Evolutionary conservation across 2,329 filamentous ascomycete species (phyloP).

Genomic region (Pseudofabraea citricarpa): DNA sequence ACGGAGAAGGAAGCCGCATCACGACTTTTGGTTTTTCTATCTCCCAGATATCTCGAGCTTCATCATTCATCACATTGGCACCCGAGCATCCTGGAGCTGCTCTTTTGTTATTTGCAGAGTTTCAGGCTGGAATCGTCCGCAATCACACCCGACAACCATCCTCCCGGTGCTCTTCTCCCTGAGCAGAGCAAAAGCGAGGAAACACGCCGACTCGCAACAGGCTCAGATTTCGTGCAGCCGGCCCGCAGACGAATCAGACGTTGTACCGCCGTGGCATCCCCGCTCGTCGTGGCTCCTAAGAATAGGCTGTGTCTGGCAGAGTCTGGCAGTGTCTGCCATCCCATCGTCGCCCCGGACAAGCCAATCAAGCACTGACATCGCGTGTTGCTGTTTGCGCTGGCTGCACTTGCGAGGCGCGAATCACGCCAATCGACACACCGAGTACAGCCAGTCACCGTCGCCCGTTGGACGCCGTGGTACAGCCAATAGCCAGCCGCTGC

Average conservation of each 20-base stretch:
- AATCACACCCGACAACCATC: constrained; percentile 15
- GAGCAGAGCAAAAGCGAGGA: constrained; percentile 5
- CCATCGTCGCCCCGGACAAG: constrained; percentile 14
- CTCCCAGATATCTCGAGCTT: too few species aligned
- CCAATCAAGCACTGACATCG: too few species aligned
- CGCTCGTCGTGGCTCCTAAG: constrained; percentile 16
- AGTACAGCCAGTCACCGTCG: constrained; percentile 1
- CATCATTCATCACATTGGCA: neutral
- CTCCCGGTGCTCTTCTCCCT: constrained; percentile 13
- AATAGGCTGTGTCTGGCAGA: constrained; percentile 19
- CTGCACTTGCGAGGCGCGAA: constrained; percentile 23
- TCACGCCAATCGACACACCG: too few species aligned
- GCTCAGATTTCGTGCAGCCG: neutral
- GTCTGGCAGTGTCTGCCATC: constrained; percentile 12
- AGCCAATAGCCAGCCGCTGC: too few species aligned
- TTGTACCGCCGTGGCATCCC: constrained; percentile 12
- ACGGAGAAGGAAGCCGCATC: neutral
- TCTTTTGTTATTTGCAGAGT: constrained; percentile 2
- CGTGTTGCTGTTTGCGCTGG: constrained; percentile 5
- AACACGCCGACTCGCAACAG: neutral
- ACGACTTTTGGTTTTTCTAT: neutral
- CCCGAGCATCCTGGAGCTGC: constrained; percentile 4
- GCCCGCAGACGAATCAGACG: neutral
- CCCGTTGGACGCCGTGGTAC: too few species aligned
- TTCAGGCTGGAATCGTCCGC: constrained; percentile 7